A percentile compares a stretch with the other conserved stretches of the same genome.
Conservation (phyloP, 257 asterid species). For the Nyctanthes arbortristis region DNA sequence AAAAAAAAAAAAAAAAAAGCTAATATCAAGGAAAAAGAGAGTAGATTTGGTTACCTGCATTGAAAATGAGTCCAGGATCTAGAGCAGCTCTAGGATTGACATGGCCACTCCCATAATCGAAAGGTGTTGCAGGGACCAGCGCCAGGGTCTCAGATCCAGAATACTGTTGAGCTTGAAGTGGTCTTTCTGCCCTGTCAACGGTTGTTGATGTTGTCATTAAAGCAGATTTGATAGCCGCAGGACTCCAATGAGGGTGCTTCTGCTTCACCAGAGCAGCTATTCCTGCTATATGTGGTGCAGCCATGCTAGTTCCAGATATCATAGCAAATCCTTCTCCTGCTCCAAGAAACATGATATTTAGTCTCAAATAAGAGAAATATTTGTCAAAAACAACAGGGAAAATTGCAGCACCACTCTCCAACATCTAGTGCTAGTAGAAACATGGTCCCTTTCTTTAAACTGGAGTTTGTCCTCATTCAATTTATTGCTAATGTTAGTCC, state of each 20-base stretch:
- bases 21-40: not conserved
- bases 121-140: constrained; percentile 78
- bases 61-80: constrained; percentile 84
- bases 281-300: constrained; percentile 90
- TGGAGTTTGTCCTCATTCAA: not conserved
- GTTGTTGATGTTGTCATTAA: constrained; percentile 82
- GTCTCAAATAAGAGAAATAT: not conserved
- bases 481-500: not conserved
- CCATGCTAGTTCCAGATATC: constrained; percentile 96
- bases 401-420: not conserved
- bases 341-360: constrained; percentile 21
- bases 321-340: constrained; percentile 88
- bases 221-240: constrained; percentile 86
- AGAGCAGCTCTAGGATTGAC: constrained; percentile 88
- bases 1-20: not conserved
- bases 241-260: constrained; percentile 87
- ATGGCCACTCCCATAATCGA: constrained; percentile 88
- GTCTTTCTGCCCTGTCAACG: constrained; percentile 77
- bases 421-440: not conserved
- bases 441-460: not conserved
- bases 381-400: not conserved
- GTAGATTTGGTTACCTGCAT: constrained; percentile 51
- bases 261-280: constrained; percentile 89
- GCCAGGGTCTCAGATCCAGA: constrained; percentile 66
- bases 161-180: constrained; percentile 76